These are phyloP conservation scores for Saccharomycodes ludwigii DNA, from an alignment of 805 yeast genomes.

Conservation along the genomic window DNA sequence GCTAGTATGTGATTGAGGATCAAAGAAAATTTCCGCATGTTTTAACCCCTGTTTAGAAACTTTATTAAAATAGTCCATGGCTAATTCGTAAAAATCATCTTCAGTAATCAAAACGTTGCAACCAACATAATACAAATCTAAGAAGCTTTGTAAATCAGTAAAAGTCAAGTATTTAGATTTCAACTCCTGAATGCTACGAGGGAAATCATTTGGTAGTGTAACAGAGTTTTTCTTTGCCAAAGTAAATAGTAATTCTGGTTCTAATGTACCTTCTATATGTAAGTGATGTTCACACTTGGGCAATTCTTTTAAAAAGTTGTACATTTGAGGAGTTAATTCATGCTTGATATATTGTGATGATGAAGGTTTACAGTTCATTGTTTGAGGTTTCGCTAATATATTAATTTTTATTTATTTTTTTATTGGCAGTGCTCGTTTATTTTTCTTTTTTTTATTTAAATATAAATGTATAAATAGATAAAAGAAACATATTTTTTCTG, in stretches of 20 bases:
- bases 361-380: too few species aligned
- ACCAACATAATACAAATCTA: conserved; percentile 70
- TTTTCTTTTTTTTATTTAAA: too few species aligned
- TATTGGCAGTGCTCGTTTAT: too few species aligned
- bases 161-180: conserved; percentile 48
- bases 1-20: conserved; percentile 73
- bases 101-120: conserved; percentile 61
- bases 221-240: conserved; percentile 56
- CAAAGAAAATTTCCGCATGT: conserved; percentile 72
- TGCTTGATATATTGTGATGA: too few species aligned
- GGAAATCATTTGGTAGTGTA: conserved; percentile 49
- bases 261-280: conserved; percentile 73
- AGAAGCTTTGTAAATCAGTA: conserved; percentile 62
- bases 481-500: too few species aligned
- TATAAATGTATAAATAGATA: too few species aligned
- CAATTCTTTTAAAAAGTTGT: conserved; percentile 50
- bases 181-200: conserved; percentile 44
- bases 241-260: conserved; percentile 60
- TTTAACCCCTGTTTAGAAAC: conserved; percentile 46
- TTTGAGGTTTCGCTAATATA: too few species aligned
- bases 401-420: too few species aligned
- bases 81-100: conserved; percentile 64
- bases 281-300: conserved; percentile 86
- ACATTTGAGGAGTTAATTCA: too few species aligned
- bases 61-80: conserved; percentile 57